phyloP scores from a whole-genome alignment of 306 rosid genomes.

The Glycine soja region DNA sequence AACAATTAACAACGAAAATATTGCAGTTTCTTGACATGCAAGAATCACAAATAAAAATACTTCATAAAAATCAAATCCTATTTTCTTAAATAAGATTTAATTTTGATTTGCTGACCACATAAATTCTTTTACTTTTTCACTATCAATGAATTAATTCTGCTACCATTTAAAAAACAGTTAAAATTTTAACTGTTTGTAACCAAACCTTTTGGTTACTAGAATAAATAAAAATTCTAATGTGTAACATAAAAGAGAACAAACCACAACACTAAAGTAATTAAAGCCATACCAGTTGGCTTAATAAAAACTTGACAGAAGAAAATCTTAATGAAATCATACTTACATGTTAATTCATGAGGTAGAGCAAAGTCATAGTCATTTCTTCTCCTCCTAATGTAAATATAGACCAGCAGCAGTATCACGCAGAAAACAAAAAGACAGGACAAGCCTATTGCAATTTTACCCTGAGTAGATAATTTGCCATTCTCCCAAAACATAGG shows the following conservation, averaged over 20 bases:
- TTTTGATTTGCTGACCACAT: background rate
- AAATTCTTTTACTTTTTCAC: background rate
- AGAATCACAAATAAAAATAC: background rate
- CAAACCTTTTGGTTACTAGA: too few species aligned
- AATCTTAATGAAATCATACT: constrained; percentile 53
- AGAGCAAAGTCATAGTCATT: constrained; percentile 88
- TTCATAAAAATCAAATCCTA: background rate
- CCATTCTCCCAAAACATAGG: constrained; percentile 91
- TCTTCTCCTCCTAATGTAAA: constrained; percentile 80
- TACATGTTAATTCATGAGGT: constrained; percentile 88
- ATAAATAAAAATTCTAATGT: too few species aligned
- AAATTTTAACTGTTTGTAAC: background rate
- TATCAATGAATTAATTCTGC: background rate
- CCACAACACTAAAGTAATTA: constrained; percentile 5
- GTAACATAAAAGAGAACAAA: background rate
- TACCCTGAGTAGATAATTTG: constrained; percentile 71
- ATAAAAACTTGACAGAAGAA: constrained; percentile 9
- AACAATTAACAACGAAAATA: background rate
- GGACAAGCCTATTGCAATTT: constrained; percentile 80
- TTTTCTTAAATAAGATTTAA: background rate
- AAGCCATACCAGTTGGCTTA: background rate
- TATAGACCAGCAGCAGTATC: constrained; percentile 65
- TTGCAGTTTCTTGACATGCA: background rate
- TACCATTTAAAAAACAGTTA: background rate
- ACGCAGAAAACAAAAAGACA: constrained; percentile 60